phyloP scores from a whole-genome alignment of 2,329 filamentous ascomycete species.

The Blumeria hordei region DNA sequence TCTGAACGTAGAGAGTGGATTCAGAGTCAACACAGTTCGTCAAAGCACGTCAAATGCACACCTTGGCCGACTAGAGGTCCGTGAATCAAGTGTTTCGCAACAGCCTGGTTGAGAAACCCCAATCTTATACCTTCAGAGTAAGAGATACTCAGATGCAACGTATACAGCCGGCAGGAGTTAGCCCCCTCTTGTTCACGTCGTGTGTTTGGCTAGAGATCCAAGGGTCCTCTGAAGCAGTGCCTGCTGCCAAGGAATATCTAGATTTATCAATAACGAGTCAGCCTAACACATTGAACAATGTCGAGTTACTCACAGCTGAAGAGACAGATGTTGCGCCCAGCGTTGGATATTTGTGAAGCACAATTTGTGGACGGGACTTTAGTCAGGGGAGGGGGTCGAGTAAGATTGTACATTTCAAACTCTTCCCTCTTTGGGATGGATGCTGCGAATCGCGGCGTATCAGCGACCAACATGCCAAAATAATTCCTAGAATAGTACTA shows the following conservation, averaged over 20 bases:
- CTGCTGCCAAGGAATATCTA: slow-evolving; percentile 3
- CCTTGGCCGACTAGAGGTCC: slow-evolving; percentile 15
- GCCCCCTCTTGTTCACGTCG: background rate
- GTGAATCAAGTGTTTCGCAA: slow-evolving; percentile 18
- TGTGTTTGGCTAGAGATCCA: background rate
- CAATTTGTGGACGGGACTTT: no score
- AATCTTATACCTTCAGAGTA: background rate
- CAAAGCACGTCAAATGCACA: slow-evolving; percentile 3
- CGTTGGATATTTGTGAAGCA: background rate
- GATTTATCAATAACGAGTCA: background rate
- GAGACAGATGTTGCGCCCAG: background rate
- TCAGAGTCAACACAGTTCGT: slow-evolving; percentile 9
- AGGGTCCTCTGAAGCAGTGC: slow-evolving; percentile 4
- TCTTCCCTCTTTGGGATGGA: no score
- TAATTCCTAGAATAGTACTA: no score
- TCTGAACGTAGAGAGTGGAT: slow-evolving; percentile 5
- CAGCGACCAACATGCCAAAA: no score
- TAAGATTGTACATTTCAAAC: no score
- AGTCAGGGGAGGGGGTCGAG: no score
- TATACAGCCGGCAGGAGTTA: slow-evolving; percentile 1
- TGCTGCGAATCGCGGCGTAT: no score
- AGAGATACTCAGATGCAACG: slow-evolving; percentile 3
- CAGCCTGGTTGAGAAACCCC: slow-evolving; percentile 9
- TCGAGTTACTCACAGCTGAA: background rate
- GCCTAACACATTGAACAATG: background rate